A percentile compares a stretch with the other conserved stretches of the same genome.
These are phyloP conservation scores for Diospyros lotus DNA, from an alignment of 148 eudicot genomes.

Conservation along the genomic window DNA sequence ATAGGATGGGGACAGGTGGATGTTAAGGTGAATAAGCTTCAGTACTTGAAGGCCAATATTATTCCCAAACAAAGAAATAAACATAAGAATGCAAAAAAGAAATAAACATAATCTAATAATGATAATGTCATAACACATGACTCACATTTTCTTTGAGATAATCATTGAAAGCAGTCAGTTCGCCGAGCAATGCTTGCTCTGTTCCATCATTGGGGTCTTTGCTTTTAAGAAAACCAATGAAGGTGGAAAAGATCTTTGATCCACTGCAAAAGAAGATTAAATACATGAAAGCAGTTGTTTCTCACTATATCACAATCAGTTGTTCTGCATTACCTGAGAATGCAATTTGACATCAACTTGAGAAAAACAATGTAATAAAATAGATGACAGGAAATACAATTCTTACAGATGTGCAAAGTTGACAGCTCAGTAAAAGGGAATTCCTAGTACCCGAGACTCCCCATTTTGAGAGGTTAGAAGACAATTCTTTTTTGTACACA, in stretches of 20 bases:
- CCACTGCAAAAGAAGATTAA: constrained; percentile 53
- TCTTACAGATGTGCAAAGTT: background rate
- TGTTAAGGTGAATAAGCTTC: background rate
- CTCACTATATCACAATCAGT: background rate
- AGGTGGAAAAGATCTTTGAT: constrained; percentile 84
- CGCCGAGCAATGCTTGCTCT: constrained; percentile 67
- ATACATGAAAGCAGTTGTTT: constrained; percentile 9
- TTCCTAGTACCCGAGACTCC: no score
- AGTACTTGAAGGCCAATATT: background rate
- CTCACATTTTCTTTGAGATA: constrained; percentile 80
- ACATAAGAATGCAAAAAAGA: background rate
- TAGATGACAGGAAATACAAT: background rate
- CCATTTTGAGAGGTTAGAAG: no score
- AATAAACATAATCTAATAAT: background rate
- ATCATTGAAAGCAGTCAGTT: constrained; percentile 67
- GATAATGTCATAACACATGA: background rate
- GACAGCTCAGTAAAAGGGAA: background rate
- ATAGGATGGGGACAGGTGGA: background rate
- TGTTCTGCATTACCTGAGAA: background rate
- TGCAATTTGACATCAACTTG: background rate
- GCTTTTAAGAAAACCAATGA: constrained; percentile 85
- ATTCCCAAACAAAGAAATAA: background rate
- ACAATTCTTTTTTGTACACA: no score
- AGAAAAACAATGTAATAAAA: background rate
- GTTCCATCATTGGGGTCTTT: constrained; percentile 84